Conservation (phyloP, 1,284 basidiomycete species). For the Microstroma glucosiphilum region DNA sequence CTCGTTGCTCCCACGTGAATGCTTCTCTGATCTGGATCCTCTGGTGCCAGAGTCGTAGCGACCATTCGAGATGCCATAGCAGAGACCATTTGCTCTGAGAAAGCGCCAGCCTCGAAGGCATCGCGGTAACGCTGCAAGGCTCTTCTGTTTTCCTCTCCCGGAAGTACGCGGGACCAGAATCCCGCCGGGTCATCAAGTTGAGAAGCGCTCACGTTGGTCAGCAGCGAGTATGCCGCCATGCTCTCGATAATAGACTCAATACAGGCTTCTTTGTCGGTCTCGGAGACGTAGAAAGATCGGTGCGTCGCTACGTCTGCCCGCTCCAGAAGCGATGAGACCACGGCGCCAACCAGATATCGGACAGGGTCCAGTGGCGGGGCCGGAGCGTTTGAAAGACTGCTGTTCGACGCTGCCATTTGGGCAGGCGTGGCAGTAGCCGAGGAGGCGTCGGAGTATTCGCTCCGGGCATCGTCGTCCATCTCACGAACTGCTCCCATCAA, state of each 20-base stretch:
- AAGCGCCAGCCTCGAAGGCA: slow-evolving; percentile 20
- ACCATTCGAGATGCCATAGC: slow-evolving; percentile 22
- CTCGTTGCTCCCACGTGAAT: slow-evolving; percentile 24
- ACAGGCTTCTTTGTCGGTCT: slow-evolving; percentile 25
- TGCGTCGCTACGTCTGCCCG: slow-evolving; percentile 13
- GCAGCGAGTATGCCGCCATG: slow-evolving; percentile 32
- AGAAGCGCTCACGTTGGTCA: slow-evolving; percentile 18
- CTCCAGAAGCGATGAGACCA: slow-evolving; percentile 18
- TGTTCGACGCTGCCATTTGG: slow-evolving; percentile 10
- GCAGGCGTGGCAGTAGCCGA: slow-evolving; percentile 30
- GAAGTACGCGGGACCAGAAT: slow-evolving; percentile 20
- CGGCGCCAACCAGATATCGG: slow-evolving; percentile 27
- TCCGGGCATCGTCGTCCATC: slow-evolving; percentile 7
- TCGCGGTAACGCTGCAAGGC: slow-evolving; percentile 20
- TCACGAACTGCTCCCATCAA: not conserved
- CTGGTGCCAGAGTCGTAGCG: slow-evolving; percentile 19
- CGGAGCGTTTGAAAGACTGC: too few relatives aligned
- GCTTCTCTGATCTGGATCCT: slow-evolving; percentile 34
- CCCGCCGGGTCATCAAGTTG: slow-evolving; percentile 22
- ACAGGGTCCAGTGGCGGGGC: slow-evolving; percentile 25
- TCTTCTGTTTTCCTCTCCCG: not conserved
- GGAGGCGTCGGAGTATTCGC: slow-evolving; percentile 16
- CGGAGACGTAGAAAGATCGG: slow-evolving; percentile 21
- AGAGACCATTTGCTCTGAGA: slow-evolving; percentile 23
- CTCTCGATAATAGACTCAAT: slow-evolving; percentile 36